Conservation (phyloP, 352 stramenopile genomes). For the Pythium rishiriense region DNA sequence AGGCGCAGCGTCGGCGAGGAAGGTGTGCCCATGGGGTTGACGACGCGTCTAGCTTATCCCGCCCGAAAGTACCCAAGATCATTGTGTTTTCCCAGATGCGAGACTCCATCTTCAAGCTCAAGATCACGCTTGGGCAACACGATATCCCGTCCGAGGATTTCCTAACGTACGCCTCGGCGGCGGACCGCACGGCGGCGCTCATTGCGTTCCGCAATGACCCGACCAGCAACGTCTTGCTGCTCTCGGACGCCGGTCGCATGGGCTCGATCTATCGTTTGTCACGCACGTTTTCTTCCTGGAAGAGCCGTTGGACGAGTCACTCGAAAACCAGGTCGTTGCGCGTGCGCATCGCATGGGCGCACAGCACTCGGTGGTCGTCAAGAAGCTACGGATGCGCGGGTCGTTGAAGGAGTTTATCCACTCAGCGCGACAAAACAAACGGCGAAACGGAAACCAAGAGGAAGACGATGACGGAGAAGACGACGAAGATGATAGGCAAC, state of each 20-base stretch:
- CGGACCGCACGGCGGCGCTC: constrained; percentile 55
- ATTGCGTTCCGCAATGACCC: constrained; percentile 57
- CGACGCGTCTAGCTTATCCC: no score
- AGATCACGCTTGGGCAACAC: constrained; percentile 73
- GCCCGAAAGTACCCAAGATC: constrained; percentile 50
- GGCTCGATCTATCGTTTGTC: constrained; percentile 97
- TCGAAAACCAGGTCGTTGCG: constrained; percentile 95
- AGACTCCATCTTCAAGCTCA: constrained; percentile 76
- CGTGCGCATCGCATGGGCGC: constrained; percentile 96
- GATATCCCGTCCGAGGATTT: constrained; percentile 64
- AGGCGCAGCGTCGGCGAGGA: no score
- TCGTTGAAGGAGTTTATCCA: constrained; percentile 62
- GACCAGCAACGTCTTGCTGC: constrained; percentile 90
- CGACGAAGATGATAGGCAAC: background rate
- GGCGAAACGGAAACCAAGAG: background rate
- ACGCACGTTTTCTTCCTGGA: constrained; percentile 98
- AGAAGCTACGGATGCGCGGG: constrained; percentile 89
- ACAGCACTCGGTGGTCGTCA: constrained; percentile 89
- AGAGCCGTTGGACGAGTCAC: constrained; percentile 95
- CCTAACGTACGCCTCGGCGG: constrained; percentile 46
- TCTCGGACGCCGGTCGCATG: constrained; percentile 95
- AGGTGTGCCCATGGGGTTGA: no score
- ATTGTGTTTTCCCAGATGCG: constrained; percentile 88
- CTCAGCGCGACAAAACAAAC: background rate
- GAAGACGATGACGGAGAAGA: background rate